A percentile compares a stretch with the other conserved stretches of the same genome.
phyloP scores from a whole-genome alignment of 2,329 filamentous ascomycete genomes.

The Neoscytalidium dimidiatum region DNA sequence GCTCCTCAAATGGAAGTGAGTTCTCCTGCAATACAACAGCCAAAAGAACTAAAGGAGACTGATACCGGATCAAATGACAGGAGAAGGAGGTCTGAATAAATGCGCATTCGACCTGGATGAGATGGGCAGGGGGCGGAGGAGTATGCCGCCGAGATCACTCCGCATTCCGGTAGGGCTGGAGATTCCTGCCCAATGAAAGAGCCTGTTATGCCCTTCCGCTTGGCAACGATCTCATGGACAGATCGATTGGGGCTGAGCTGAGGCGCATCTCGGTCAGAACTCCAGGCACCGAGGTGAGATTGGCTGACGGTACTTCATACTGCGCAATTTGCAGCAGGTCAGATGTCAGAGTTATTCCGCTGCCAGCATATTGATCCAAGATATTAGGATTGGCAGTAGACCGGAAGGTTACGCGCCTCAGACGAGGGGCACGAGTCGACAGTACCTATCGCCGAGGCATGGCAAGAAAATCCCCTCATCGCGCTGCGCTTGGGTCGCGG shows the following conservation, averaged over 20 bases:
- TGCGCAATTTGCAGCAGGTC: neutral
- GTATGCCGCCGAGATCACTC: neutral
- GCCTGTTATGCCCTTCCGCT: too few relatives aligned
- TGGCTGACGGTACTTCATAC: neutral
- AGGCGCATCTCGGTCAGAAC: neutral
- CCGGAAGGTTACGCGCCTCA: neutral
- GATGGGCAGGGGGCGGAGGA: too few relatives aligned
- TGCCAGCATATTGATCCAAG: neutral
- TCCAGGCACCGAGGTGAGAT: neutral
- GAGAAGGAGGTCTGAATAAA: too few relatives aligned
- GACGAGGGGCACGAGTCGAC: neutral
- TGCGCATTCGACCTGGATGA: too few relatives aligned
- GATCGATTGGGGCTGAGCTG: neutral
- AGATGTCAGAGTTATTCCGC: neutral
- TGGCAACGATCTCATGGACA: neutral
- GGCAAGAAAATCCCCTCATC: neutral
- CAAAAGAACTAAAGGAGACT: too few relatives aligned
- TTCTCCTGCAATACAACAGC: too few relatives aligned
- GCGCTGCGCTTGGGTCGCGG: neutral
- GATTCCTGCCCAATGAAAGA: neutral
- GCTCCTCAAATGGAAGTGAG: too few relatives aligned
- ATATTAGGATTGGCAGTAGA: neutral
- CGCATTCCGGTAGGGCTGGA: neutral
- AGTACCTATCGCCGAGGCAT: neutral
- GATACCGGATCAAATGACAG: too few relatives aligned